A percentile compares a stretch with the other conserved stretches of the same genome.
Evolutionary conservation across 768 basidiomycete genomes (phyloP).

Genomic region (Guyanaporus albipodus): DNA sequence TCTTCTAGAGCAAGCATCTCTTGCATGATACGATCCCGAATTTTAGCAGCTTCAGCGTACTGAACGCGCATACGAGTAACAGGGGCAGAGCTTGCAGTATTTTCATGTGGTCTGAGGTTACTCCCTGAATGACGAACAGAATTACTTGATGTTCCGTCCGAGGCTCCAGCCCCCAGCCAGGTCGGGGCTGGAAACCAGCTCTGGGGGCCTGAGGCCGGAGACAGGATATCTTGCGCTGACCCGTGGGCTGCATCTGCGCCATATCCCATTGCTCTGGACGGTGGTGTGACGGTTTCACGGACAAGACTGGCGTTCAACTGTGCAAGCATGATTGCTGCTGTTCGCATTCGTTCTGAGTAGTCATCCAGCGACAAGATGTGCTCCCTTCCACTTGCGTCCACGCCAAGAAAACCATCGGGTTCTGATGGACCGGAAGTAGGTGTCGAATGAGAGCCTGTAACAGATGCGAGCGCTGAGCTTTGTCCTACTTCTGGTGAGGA

Average conservation of each 20-base stretch:
- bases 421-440: slow-evolving; percentile 2
- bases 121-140: slow-evolving; percentile 33
- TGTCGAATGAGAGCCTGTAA: slow-evolving; percentile 9
- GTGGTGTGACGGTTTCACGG: slow-evolving; percentile 44
- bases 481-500: slow-evolving; percentile 44
- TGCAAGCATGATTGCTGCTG: slow-evolving; percentile 96
- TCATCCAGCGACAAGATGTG: slow-evolving; percentile 78
- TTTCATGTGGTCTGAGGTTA: slow-evolving; percentile 18
- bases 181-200: slow-evolving; percentile 55
- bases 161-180: slow-evolving; percentile 38
- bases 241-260: slow-evolving; percentile 1
- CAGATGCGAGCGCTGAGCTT: slow-evolving; percentile 21
- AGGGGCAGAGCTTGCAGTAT: slow-evolving; percentile 30
- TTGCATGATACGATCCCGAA: slow-evolving; percentile 94
- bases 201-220: slow-evolving; percentile 31
- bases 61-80: slow-evolving; percentile 68
- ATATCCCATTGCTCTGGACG: slow-evolving; percentile 13
- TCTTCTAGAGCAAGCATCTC: slow-evolving; percentile 98
- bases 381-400: slow-evolving; percentile 6
- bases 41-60: slow-evolving; percentile 79
- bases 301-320: slow-evolving; percentile 84
- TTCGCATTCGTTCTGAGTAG: slow-evolving; percentile 97
- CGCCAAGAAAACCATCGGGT: slow-evolving; percentile 1
- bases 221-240: slow-evolving; percentile 9
- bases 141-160: slow-evolving; percentile 21